Conservation (phyloP, 768 basidiomycete species). For the Antrodiella citrinella region DNA sequence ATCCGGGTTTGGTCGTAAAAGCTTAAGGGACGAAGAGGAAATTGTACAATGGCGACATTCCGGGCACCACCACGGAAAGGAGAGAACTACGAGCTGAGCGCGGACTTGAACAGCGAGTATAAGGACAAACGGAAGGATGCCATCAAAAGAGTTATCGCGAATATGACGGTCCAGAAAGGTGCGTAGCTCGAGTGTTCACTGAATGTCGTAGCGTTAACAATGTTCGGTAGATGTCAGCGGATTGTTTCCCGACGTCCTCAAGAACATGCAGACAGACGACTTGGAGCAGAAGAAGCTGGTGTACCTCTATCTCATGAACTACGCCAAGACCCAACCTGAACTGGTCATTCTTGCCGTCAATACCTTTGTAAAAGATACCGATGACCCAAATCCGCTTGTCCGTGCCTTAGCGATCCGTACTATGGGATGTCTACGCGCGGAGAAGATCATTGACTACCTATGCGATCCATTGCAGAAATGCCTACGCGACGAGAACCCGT, state of each 20-base stretch:
- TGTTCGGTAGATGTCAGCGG: conserved; percentile 68
- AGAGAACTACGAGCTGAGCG: conserved; percentile 95
- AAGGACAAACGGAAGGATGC: conserved; percentile 95
- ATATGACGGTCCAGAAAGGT: conserved; percentile 99
- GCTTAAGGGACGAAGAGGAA: not conserved
- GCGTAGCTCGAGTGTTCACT: conserved; percentile 13
- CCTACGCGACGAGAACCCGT: conserved; percentile 92
- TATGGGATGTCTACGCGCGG: conserved; percentile 94
- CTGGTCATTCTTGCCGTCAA: conserved; percentile 98
- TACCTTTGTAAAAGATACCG: conserved; percentile 96
- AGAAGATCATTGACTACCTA: conserved; percentile 99
- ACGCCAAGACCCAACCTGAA: conserved; percentile 97
- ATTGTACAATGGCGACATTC: conserved; percentile 20
- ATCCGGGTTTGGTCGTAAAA: no score
- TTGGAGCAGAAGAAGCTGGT: conserved; percentile 99
- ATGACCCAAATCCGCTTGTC: conserved; percentile 94
- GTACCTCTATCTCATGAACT: conserved; percentile 99
- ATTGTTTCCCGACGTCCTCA: conserved; percentile 95
- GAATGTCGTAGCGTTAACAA: not conserved
- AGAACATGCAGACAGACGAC: conserved; percentile 99
- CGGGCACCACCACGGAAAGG: conserved; percentile 36
- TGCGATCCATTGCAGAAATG: conserved; percentile 90
- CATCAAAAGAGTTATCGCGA: conserved; percentile 95
- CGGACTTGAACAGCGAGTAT: conserved; percentile 96
- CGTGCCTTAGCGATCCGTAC: conserved; percentile 95